Evolutionary conservation across 192 early-diverging fungal genomes (phyloP), one percentile per base, ranked within the genome.

Genomic region (Coemansia javaensis): DNA sequence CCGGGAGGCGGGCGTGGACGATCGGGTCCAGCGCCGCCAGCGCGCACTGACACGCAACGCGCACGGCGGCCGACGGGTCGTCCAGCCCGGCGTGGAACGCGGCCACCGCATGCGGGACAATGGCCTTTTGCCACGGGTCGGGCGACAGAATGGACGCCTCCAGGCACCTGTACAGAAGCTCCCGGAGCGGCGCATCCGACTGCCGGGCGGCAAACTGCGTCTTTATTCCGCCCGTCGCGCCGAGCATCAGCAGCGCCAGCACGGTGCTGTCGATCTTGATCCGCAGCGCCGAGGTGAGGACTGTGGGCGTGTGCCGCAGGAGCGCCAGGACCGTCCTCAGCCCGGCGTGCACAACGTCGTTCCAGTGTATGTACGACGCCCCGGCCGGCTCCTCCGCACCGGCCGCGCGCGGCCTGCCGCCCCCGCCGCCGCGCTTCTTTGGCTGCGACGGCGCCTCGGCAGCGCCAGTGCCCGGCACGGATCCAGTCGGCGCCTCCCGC

Each of bases 1-100:
- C 71, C 12, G 73, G 73, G 3, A 75, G 53, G 1, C 61, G 53
- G 2, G 61, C 41, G 24, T 75, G 73, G 16, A 75, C 28, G 22
- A 75, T 59, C 14, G 66, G 65, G 13, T 69, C 66, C 32, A 64
- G 50, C 0, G 49, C 44, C 7, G 35, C 13, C 5, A 75, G 49
- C 0, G 62, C 57, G 3, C 39, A 31, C 1, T 30, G 20, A 33
- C 73, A 69, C 15, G 47, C 46, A 4, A 15, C 31, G 15, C 53
- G 66, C 14, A 75, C 50, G 2, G 25, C 37, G 7, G 33, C 27
- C 2, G 73, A 69, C 2, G 44, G 18, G 30, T 61, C 53, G 0
- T 25, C 40, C 16, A 65, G 53, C 5, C 73, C 66, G 1, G 61
- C 61, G 1, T 32, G 61, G 30, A 67, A 69, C 13, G 55, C 42